Base-by-base conservation (phyloP, 805 yeast species). In the Metschnikowia similis region DNA sequence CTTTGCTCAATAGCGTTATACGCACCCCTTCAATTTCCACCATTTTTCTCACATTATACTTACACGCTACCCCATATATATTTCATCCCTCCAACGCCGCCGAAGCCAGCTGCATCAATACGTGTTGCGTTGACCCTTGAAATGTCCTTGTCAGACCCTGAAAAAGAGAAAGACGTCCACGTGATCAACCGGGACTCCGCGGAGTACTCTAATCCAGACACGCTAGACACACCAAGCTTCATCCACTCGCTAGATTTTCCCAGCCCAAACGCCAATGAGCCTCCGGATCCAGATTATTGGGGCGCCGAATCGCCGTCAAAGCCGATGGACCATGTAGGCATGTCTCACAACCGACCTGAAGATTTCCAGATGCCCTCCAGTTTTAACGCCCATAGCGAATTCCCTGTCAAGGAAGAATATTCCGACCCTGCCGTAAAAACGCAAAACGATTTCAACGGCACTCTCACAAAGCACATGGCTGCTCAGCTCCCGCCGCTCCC, bases 161-260 rank as follows among this genome's bases (percentile, higher is more conserved):
- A 49, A 31, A 48, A 48, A 17, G 60, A 51, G 34, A 44, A 42
- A 35, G 61, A 56, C 28, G 48, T 56, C 14, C 60, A 58, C 30
- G 55, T 52, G 39, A 56, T 58, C 41, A 44, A 52, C 7, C 40
- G 59, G 35, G 56, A 53, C 44, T 26, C 51, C 1, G 50, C 46
- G 32, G 54, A 49, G 10, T 49, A 45, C 28, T 30, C 34, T 17
- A 48, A 44, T 30, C 41, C 49, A n/a, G 56, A 55, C 30, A 35
- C 47, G 11, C 30, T 55, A 43, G 60, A 56, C 41, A 56, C 58
- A 13, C 59, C 60, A 9, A 54, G 48, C 31, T 57, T 57, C 47
- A 52, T 57, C 14, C 53, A 50, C 42, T 49, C 58, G 29, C 51
- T 56, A 31, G 58, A 55, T 38, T 26, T 58, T 30, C 59, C 59